Base-by-base conservation (phyloP, 495 filamentous ascomycete species). In the Podospora sp. region DNA sequence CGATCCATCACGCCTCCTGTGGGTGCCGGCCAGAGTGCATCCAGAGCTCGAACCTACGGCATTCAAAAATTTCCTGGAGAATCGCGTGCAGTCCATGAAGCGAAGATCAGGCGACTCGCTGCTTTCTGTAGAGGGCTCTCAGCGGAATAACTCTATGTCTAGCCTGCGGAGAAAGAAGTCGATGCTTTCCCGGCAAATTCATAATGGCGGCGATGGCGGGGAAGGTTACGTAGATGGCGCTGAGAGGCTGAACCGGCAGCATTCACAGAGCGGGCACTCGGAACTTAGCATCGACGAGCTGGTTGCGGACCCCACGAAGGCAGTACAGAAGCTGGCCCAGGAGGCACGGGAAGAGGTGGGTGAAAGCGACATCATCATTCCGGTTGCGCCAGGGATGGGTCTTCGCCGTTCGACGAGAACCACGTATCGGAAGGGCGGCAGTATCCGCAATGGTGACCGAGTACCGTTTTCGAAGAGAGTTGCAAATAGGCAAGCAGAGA, bases 51-150 rank as follows among this genome's bases (percentile, higher is more conserved):
- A 96, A 27, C 96, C 95, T 6, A 93, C 90, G 76, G 96, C 97
- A 73, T 99, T 98, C 82, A 97, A 95, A 78, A 91, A 91, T 0
- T 99, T 98, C 72, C 84, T 99, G 0, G 94, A 98, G 73, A 95
- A 93, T 55, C 90, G 92, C 73, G 90, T 97, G 25, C 89, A 96
- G 62, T 87, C 91, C 14, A 96, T 98, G 71, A 90, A 92, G 78
- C 82, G 94, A 69, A 87, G 89, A 74, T 96, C 92, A 7, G 89
- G 90, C 7, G 92, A 94, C 40, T 75, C 78, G 3, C 83, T 90
- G 7, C 80, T 96, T 65, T 90, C 89, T 0, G 80, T 85, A 3
- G 88, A 91, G 66, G 85, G 88, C 2, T 71, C 89, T 1, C 85
- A 90, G 21, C 79, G 88, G 35, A 81, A 83, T 63, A 83, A 85